phyloP scores from a whole-genome alignment of 139 green algal genomes.

The Pleodorina starrii region DNA sequence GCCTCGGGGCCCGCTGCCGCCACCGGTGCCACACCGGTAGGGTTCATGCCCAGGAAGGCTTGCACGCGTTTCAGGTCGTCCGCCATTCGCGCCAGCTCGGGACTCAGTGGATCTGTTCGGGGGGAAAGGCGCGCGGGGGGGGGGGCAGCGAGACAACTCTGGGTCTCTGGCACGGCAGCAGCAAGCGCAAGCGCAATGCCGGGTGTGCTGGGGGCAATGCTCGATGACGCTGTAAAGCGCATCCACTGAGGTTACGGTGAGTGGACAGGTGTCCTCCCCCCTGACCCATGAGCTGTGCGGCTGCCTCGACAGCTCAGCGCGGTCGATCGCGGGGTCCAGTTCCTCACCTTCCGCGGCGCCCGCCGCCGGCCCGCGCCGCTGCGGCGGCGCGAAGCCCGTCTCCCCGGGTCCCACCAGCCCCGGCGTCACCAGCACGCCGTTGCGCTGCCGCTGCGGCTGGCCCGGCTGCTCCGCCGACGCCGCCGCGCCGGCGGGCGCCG shows the following conservation, averaged over 20 bases:
- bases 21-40: not conserved
- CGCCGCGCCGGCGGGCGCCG: not conserved
- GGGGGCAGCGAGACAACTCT: too few species aligned
- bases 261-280: too few species aligned
- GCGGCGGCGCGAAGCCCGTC: not conserved
- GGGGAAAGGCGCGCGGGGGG: not conserved
- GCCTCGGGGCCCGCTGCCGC: not conserved
- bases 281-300: too few species aligned
- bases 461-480: not conserved
- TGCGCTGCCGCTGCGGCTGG: slow-evolving; percentile 30
- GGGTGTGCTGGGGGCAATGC: too few species aligned
- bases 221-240: too few species aligned
- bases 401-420: not conserved
- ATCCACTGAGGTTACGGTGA: too few species aligned
- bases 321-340: too few species aligned
- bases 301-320: too few species aligned
- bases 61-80: slow-evolving; percentile 34
- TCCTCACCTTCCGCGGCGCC: not conserved
- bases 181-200: too few species aligned
- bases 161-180: too few species aligned
- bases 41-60: slow-evolving; percentile 30
- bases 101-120: not conserved
- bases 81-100: slow-evolving; percentile 11
- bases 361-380: not conserved
- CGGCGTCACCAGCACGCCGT: slow-evolving; percentile 22